phyloP scores from a whole-genome alignment of 2,329 filamentous ascomycete species.

The Ceratocystis albifundus region DNA sequence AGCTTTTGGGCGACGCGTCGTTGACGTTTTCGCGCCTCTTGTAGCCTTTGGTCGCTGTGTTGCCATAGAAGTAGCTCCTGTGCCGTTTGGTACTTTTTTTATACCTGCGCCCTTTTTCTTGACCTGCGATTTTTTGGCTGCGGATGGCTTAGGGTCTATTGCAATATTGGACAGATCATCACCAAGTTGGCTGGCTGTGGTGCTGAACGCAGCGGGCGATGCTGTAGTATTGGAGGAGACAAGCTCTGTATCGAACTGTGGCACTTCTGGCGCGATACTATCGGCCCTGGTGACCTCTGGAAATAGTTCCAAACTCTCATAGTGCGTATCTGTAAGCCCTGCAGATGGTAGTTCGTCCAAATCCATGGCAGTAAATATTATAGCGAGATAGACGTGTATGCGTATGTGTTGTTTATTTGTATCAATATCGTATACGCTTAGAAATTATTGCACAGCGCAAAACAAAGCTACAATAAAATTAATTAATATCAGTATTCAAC shows the following conservation, averaged over 20 bases:
- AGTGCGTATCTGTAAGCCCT: conserved; percentile 16
- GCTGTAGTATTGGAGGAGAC: conserved; percentile 14
- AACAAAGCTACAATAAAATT: background rate
- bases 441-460: background rate
- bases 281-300: conserved; percentile 16
- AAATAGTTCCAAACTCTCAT: conserved; percentile 20
- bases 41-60: conserved; percentile 27
- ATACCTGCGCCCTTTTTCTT: conserved; percentile 32
- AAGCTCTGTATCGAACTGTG: conserved; percentile 12
- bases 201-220: conserved; percentile 14
- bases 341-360: conserved; percentile 21
- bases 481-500: background rate
- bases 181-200: conserved; percentile 12
- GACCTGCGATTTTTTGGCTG: conserved; percentile 27
- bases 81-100: conserved; percentile 28
- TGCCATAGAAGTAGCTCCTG: conserved; percentile 26
- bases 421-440: background rate
- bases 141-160: conserved; percentile 27
- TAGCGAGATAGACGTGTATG: background rate
- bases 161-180: conserved; percentile 15
- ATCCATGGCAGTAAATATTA: conserved; percentile 15
- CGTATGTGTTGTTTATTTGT: background rate
- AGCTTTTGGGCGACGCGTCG: conserved; percentile 32
- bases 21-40: conserved; percentile 30
- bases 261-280: conserved; percentile 7